Evolutionary conservation across 2,329 filamentous ascomycete genomes (phyloP).

Genomic region (Fusarium praegraminearum): DNA sequence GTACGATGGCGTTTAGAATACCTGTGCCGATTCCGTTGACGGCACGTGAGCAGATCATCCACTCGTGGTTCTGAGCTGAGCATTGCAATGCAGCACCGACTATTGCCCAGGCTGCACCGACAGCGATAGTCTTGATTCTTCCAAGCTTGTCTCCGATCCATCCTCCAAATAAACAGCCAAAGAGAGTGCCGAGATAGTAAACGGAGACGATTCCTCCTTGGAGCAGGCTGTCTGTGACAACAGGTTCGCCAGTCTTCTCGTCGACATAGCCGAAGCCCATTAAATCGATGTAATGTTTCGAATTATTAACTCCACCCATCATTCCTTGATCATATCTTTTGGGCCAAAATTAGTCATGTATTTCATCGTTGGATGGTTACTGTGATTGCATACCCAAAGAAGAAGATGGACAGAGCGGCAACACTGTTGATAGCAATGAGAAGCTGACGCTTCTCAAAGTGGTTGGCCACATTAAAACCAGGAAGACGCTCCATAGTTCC

Average conservation of each 20-base stretch:
- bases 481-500: slow-evolving; percentile 32
- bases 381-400: slow-evolving; percentile 40
- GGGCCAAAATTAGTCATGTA: not conserved
- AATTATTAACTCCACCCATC: slow-evolving; percentile 43
- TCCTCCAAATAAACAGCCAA: slow-evolving; percentile 38
- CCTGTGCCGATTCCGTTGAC: slow-evolving; percentile 68
- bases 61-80: slow-evolving; percentile 35
- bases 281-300: slow-evolving; percentile 34
- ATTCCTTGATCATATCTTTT: slow-evolving; percentile 34
- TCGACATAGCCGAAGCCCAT: slow-evolving; percentile 45
- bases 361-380: fast-evolving
- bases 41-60: slow-evolving; percentile 50
- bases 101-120: slow-evolving; percentile 33
- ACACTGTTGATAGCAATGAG: slow-evolving; percentile 44
- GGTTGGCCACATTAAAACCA: slow-evolving; percentile 36
- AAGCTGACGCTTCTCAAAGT: slow-evolving; percentile 43
- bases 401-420: slow-evolving; percentile 44
- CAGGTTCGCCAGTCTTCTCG: slow-evolving; percentile 30
- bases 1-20: slow-evolving; percentile 76
- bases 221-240: slow-evolving; percentile 36
- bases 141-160: slow-evolving; percentile 40
- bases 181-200: slow-evolving; percentile 43
- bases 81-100: slow-evolving; percentile 30
- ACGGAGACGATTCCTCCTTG: slow-evolving; percentile 45
- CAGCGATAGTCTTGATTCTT: slow-evolving; percentile 37